A percentile compares a stretch with the other conserved stretches of the same genome.
phyloP scores from a whole-genome alignment of 768 basidiomycete genomes.

The Gloeostereum incarnatum region DNA sequence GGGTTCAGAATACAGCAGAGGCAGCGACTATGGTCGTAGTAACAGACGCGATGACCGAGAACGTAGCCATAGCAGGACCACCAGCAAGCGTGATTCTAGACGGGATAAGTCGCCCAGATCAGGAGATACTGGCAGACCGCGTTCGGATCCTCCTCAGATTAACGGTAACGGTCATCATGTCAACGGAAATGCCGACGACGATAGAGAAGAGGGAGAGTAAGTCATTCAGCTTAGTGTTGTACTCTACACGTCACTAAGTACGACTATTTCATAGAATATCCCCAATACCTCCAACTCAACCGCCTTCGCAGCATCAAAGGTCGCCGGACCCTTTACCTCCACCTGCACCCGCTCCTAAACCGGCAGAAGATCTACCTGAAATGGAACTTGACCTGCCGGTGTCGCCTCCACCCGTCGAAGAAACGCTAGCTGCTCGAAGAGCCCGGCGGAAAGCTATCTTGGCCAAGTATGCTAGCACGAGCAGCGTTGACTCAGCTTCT shows the following conservation, averaged over 20 bases:
- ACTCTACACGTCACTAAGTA: conserved; percentile 5
- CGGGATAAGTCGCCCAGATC: conserved; percentile 1
- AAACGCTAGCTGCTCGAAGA: conserved; percentile 57
- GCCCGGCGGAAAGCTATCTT: conserved; percentile 71
- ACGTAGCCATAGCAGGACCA: conserved; percentile 14
- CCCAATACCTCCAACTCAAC: conserved; percentile 27
- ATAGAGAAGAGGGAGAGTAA: conserved; percentile 92
- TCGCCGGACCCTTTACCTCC: conserved; percentile 14
- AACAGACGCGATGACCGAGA: conserved; percentile 26
- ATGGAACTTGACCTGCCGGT: conserved; percentile 48
- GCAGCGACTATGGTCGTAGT: conserved; percentile 20
- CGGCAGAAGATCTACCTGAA: conserved; percentile 22
- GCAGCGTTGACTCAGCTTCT: conserved; percentile 39
- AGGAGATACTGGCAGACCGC: conserved; percentile 7
- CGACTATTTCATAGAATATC: conserved; percentile 45
- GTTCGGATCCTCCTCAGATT: too few species aligned
- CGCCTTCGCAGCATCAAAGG: conserved; percentile 11
- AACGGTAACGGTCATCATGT: conserved; percentile 5
- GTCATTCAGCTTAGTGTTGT: conserved; percentile 33
- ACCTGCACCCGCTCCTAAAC: conserved; percentile 20
- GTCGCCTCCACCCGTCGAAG: conserved; percentile 49
- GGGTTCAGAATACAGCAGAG: conserved; percentile 24
- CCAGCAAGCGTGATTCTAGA: not conserved
- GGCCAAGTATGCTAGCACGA: conserved; percentile 57
- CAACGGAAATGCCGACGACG: conserved; percentile 29